Conservation (phyloP, 768 basidiomycete species). For the Zangia roseola region DNA sequence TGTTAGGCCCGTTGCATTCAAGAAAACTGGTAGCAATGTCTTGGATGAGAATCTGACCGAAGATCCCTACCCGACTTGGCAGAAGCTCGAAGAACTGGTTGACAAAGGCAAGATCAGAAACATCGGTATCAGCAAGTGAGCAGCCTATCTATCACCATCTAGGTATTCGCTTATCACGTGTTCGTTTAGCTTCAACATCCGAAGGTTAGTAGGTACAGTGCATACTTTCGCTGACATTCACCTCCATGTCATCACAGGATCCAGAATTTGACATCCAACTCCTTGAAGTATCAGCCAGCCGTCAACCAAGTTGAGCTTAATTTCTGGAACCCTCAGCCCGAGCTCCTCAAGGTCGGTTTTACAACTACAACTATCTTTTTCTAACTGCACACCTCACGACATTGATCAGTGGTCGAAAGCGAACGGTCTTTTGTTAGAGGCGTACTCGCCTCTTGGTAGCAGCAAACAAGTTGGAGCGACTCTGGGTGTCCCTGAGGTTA, state of each 20-base stretch:
- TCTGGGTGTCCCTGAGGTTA: conserved; percentile 56
- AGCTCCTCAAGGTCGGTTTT: conserved; percentile 57
- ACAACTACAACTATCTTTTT: background rate
- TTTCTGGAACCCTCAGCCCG: conserved; percentile 76
- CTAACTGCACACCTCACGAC: background rate
- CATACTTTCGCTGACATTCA: background rate
- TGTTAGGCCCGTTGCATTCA: conserved; percentile 65
- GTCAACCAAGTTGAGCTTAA: conserved; percentile 80
- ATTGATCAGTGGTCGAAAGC: conserved; percentile 62
- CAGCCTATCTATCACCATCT: background rate
- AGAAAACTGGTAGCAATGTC: conserved; percentile 47
- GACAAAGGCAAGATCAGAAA: conserved; percentile 74
- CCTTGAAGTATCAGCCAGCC: conserved; percentile 59
- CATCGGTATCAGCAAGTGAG: conserved; percentile 83
- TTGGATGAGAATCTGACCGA: conserved; percentile 58
- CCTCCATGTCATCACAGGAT: conserved; percentile 33
- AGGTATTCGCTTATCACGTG: background rate
- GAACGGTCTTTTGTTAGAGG: conserved; percentile 62
- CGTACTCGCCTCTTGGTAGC: conserved; percentile 77
- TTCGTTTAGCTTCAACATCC: conserved; percentile 55
- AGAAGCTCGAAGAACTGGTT: conserved; percentile 75
- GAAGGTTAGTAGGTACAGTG: conserved; percentile 30
- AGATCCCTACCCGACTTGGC: conserved; percentile 77
- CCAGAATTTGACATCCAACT: conserved; percentile 60
- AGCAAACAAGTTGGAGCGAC: conserved; percentile 54